Percentiles rank a stretch among this genome's conserved stretches.
phyloP scores from a whole-genome alignment of 2,329 filamentous ascomycete genomes.

The Chaetoscypha palmicola region DNA sequence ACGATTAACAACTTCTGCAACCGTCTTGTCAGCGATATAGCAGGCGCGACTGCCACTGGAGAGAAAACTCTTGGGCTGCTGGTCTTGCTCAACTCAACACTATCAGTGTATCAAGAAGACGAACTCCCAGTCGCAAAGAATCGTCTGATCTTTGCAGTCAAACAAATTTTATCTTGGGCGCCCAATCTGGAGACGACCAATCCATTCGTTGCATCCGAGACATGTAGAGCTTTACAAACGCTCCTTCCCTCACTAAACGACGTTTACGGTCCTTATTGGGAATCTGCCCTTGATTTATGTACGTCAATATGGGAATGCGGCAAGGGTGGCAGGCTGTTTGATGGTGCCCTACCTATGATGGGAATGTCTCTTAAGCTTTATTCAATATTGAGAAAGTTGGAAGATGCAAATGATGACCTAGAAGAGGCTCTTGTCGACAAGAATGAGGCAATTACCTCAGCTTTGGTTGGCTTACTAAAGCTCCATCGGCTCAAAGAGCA shows the following conservation, averaged over 20 bases:
- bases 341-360: slow-evolving; percentile 53
- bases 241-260: slow-evolving; percentile 70
- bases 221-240: slow-evolving; percentile 49
- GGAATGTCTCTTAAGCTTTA: slow-evolving; percentile 69
- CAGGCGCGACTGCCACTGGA: slow-evolving; percentile 38
- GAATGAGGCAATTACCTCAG: slow-evolving; percentile 46
- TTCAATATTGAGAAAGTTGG: slow-evolving; percentile 52
- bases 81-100: slow-evolving; percentile 47
- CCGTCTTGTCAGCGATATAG: slow-evolving; percentile 53
- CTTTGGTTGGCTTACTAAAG: slow-evolving; percentile 58
- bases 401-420: slow-evolving; percentile 80
- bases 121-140: slow-evolving; percentile 51
- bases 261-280: slow-evolving; percentile 87
- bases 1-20: slow-evolving; percentile 49
- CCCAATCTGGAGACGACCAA: slow-evolving; percentile 42
- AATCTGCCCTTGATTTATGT: slow-evolving; percentile 53
- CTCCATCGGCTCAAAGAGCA: slow-evolving; percentile 40
- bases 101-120: slow-evolving; percentile 44
- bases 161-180: slow-evolving; percentile 68
- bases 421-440: slow-evolving; percentile 63
- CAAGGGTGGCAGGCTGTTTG: slow-evolving; percentile 33
- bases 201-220: slow-evolving; percentile 40
- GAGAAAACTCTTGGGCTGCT: slow-evolving; percentile 43
- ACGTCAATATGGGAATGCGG: slow-evolving; percentile 49
- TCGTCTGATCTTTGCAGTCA: slow-evolving; percentile 62